Conservation (phyloP, 176 grass and related monocot genomes). For the Pontederia paniculata region DNA sequence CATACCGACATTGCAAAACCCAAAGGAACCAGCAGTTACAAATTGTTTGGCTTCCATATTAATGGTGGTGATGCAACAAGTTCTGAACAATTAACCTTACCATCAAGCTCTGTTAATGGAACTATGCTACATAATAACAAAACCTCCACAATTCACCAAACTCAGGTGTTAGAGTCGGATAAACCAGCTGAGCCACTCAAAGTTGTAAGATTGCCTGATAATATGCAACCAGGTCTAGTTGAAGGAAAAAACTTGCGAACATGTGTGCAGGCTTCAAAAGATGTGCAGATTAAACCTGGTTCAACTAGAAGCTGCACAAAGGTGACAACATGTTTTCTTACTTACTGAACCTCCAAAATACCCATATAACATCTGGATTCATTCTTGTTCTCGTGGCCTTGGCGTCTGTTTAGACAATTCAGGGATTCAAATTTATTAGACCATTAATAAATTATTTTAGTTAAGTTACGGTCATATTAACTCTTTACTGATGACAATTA, state of each 20-base stretch:
- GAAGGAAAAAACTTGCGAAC: slow-evolving; percentile 25
- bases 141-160: slow-evolving; percentile 18
- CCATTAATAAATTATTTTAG: no score
- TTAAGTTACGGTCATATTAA: no score
- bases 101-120: slow-evolving; percentile 24
- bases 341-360: neutral
- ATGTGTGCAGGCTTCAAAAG: slow-evolving; percentile 34
- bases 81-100: slow-evolving; percentile 30
- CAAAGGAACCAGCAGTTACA: slow-evolving; percentile 33
- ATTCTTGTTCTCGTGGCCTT: neutral
- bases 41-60: slow-evolving; percentile 62
- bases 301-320: slow-evolving; percentile 87
- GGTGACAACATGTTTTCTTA: slow-evolving; percentile 22
- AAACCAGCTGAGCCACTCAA: slow-evolving; percentile 30
- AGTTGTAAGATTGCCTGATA: slow-evolving; percentile 21
- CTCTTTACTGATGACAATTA: no score
- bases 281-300: slow-evolving; percentile 35
- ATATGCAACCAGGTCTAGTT: slow-evolving; percentile 1
- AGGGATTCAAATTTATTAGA: no score
- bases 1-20: slow-evolving; percentile 38
- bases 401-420: no score
- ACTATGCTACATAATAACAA: slow-evolving; percentile 3
- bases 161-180: slow-evolving; percentile 19
- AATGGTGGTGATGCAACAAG: slow-evolving; percentile 27
- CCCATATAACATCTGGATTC: no score